Evolutionary conservation across 768 basidiomycete genomes (phyloP).

Genomic region (Mycena galericulata): DNA sequence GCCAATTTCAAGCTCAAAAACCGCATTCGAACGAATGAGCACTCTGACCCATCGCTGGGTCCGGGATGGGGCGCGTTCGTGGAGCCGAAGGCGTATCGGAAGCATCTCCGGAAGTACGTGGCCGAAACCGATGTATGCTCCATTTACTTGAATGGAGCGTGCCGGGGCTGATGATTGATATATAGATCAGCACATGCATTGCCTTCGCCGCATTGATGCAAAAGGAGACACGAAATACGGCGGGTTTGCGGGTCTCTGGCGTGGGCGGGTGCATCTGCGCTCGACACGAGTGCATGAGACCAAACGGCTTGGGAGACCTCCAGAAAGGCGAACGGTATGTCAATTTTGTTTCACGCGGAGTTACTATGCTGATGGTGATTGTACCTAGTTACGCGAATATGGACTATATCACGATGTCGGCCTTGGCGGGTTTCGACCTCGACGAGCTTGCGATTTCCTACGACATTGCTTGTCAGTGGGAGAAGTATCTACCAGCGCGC

Average conservation of each 20-base stretch:
- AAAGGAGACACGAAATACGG: conserved; percentile 29
- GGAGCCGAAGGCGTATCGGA: not conserved
- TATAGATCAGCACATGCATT: conserved; percentile 30
- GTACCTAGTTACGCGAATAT: too few relatives aligned
- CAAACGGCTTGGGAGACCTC: too few relatives aligned
- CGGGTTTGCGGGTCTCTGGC: conserved; percentile 24
- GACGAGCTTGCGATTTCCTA: too few relatives aligned
- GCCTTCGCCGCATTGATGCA: conserved; percentile 32
- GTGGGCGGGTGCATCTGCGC: conserved; percentile 29
- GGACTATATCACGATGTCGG: too few relatives aligned
- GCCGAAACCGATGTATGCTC: conserved; percentile 18
- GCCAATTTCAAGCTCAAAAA: conserved; percentile 43
- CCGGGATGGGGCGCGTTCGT: conserved; percentile 22
- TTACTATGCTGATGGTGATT: too few relatives aligned
- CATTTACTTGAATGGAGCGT: too few relatives aligned
- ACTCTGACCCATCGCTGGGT: conserved; percentile 21
- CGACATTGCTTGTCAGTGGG: too few relatives aligned
- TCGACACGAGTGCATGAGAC: conserved; percentile 20
- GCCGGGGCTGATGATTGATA: not conserved
- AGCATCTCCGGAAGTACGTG: conserved; percentile 13
- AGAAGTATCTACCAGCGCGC: too few relatives aligned
- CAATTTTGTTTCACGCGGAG: too few relatives aligned
- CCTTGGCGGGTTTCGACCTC: too few relatives aligned
- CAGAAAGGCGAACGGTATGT: too few relatives aligned
- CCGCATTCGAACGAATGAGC: conserved; percentile 1